Evolutionary conservation across 495 filamentous ascomycete species (phyloP), one percentile per base, ranked within the genome.

Genomic region (Lophium mytilinum): DNA sequence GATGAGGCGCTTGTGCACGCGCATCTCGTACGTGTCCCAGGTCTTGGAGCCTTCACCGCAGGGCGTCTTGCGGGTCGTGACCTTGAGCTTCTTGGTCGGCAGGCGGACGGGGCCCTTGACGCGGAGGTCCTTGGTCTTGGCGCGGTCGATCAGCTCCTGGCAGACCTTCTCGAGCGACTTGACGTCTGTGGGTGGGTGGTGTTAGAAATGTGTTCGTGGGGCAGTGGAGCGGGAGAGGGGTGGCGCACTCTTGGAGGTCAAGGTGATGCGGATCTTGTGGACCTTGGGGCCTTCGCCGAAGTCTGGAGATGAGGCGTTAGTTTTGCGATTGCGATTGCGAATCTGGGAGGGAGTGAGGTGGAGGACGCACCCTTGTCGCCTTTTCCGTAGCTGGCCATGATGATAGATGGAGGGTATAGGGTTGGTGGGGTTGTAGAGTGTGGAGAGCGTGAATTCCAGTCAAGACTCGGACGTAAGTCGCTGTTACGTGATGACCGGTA

Each of bases 1-100:
- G 74, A 95, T 94, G 70, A 94, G 83, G 72, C 92, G 88, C 84
- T 97, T 97, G 82, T 97, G 90, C 73, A 97, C 94, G 79, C 93
- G 86, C 91, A 97, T 94, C 86, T 98, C 94, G 76, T 83, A 97
- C 73, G 80, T 85, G 78, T 98, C 93, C 93, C 93, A 97, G 71
- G 93, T 98, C 87, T 98, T 98, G 74, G 89, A 95, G 77, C 93
- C 93, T 83, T 98, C 93, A 85, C 93, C 93, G 76, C 89, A 93
- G 72, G 93, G 93, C 62, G 93, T 96, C 86, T 91, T 92, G 67
- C 88, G 79, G 77, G 90, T 95, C 70, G 90, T 92, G 81, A 97
- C 83, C 80, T 94, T 87, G 67, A 98, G 84, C 71, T 83, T 86
- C 84, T 96, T 96, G 79, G 93, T 97, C 61, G 93, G 93, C 60